These are phyloP conservation scores for Micromonas commoda DNA, from an alignment of 139 green algal species.

Conservation along the genomic window DNA sequence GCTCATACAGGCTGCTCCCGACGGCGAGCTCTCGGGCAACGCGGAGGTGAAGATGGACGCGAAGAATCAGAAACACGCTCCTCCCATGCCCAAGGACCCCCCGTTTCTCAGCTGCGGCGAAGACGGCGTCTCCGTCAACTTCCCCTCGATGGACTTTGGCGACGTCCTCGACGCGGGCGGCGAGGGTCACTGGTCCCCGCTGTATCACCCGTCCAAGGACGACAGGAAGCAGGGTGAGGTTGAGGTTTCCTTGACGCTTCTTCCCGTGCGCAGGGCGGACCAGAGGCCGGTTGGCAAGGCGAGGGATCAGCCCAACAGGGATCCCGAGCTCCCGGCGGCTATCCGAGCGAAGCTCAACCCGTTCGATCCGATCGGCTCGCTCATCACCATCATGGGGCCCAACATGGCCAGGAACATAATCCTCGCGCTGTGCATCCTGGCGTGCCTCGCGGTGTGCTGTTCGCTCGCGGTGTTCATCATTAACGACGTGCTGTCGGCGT, in stretches of 20 bases:
- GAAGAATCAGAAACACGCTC: too few relatives aligned
- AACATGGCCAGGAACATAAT: slow-evolving; percentile 8
- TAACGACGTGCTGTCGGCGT: slow-evolving; percentile 4
- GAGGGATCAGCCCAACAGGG: slow-evolving; percentile 8
- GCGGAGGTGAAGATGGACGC: neutral
- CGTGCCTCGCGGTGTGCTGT: neutral
- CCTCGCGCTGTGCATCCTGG: neutral
- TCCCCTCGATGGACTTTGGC: neutral
- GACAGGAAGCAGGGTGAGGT: slow-evolving; percentile 14
- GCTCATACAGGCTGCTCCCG: neutral
- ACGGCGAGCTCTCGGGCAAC: neutral
- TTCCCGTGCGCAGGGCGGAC: slow-evolving; percentile 2
- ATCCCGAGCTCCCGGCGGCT: slow-evolving; percentile 5
- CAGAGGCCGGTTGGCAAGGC: slow-evolving; percentile 9
- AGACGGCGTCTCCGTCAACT: neutral
- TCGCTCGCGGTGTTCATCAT: neutral
- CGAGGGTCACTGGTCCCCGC: slow-evolving; percentile 3
- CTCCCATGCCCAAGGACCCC: too few relatives aligned
- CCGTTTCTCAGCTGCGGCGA: too few relatives aligned
- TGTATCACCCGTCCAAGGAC: slow-evolving; percentile 19
- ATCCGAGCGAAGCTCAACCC: neutral
- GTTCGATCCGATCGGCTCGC: slow-evolving; percentile 11
- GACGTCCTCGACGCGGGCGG: neutral
- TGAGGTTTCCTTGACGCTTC: neutral
- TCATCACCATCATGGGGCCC: slow-evolving; percentile 14